These are phyloP conservation scores for Aspergillus chevalieri DNA, from an alignment of 2,329 filamentous ascomycete genomes.

Conservation along the genomic window DNA sequence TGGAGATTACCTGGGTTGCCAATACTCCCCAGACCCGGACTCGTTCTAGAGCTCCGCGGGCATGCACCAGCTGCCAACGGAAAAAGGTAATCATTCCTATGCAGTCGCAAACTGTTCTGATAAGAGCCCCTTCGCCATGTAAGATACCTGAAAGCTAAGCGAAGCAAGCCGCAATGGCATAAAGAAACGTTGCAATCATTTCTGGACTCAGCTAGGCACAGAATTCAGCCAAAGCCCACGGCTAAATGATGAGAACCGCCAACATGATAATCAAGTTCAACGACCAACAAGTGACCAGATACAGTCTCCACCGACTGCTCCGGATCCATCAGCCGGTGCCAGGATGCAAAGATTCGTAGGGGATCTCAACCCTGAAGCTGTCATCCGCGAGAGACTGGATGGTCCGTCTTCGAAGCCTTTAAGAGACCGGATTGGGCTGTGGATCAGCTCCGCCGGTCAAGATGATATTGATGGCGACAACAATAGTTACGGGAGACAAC, in stretches of 20 bases:
- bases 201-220: constrained; percentile 9
- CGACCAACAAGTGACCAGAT: not conserved
- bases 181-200: constrained; percentile 31
- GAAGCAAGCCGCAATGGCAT: not conserved
- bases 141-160: not conserved
- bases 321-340: constrained; percentile 7
- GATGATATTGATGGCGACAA: constrained; percentile 3
- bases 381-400: constrained; percentile 29
- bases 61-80: constrained; percentile 28
- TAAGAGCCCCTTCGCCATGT: not conserved
- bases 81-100: constrained; percentile 20
- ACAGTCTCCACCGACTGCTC: constrained; percentile 2
- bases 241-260: not conserved
- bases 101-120: too few relatives aligned
- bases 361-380: constrained; percentile 36
- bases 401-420: constrained; percentile 17
- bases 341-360: constrained; percentile 32
- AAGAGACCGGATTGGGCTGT: constrained; percentile 27
- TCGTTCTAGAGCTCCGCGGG: constrained; percentile 24
- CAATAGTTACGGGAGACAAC: not conserved
- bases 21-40: constrained; percentile 28
- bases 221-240: constrained; percentile 1
- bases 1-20: constrained; percentile 32
- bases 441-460: constrained; percentile 20
- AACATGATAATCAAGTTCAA: not conserved